Percentiles rank a stretch among this genome's conserved stretches.
These are phyloP conservation scores for Chaetomiaceae sp. DNA, from an alignment of 2,329 filamentous ascomycete genomes.

Conservation along the genomic window DNA sequence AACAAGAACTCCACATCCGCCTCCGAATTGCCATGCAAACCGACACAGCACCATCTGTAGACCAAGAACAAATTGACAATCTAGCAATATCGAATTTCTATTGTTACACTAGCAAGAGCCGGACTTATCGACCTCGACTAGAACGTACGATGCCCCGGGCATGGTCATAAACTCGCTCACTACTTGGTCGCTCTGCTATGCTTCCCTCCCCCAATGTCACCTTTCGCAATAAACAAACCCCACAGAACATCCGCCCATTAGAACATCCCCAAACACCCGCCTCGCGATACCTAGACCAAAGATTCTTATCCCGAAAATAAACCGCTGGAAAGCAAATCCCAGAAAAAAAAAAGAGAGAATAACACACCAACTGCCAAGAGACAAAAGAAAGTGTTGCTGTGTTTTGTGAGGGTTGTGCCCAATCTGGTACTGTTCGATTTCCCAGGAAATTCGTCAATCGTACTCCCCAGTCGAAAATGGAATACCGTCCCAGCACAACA, in stretches of 20 bases:
- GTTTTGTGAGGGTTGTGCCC: background rate
- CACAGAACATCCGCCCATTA: conserved; percentile 3
- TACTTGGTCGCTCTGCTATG: background rate
- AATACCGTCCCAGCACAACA: background rate
- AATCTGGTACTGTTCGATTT: conserved; percentile 12
- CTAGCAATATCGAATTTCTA: background rate
- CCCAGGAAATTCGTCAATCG: conserved; percentile 9
- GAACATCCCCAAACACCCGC: conserved; percentile 7
- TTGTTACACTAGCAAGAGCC: conserved; percentile 8
- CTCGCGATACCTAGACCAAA: background rate
- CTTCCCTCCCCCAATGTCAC: background rate
- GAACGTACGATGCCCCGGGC: background rate
- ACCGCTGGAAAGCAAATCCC: background rate
- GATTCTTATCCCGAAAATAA: background rate
- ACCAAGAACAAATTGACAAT: background rate
- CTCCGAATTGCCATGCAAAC: no score
- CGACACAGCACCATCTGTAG: no score
- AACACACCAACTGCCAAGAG: background rate
- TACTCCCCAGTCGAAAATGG: conserved; percentile 2
- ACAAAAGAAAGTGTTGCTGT: conserved; percentile 11
- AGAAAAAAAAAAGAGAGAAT: background rate
- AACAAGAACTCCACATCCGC: no score
- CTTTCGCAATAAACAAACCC: background rate
- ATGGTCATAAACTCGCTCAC: background rate
- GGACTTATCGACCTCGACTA: background rate